phyloP scores from a whole-genome alignment of 768 basidiomycete genomes.

The Rubroboletus pulcherrimus region DNA sequence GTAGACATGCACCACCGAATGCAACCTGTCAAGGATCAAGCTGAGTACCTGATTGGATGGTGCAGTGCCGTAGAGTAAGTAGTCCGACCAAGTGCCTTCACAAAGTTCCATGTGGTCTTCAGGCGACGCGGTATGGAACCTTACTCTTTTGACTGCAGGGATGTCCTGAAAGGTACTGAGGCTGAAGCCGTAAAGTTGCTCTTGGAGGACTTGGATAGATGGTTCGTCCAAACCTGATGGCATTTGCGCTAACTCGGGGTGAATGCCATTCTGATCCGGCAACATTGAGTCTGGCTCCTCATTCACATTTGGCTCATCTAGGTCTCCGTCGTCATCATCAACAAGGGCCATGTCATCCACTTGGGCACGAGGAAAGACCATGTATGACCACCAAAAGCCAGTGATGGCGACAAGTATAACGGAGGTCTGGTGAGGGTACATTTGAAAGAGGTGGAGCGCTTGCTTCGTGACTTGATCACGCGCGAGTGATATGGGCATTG shows the following conservation, averaged over 20 bases:
- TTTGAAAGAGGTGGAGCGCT: too few species aligned
- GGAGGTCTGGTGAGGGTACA: too few species aligned
- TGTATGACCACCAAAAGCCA: too few species aligned
- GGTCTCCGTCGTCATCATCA: too few species aligned
- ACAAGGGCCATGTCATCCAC: too few species aligned
- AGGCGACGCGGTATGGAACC: neutral
- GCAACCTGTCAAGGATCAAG: neutral
- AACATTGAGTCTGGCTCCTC: too few species aligned
- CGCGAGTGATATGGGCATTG: too few species aligned
- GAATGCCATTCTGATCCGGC: neutral
- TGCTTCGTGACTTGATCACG: too few species aligned
- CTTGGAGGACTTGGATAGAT: neutral
- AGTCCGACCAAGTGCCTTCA: neutral
- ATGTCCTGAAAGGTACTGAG: neutral
- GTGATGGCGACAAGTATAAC: too few species aligned
- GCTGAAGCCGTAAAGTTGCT: neutral
- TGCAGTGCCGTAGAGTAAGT: neutral
- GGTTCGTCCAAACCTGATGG: neutral
- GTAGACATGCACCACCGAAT: neutral
- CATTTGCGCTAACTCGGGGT: neutral
- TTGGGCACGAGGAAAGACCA: too few species aligned
- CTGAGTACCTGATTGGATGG: neutral
- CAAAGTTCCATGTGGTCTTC: neutral
- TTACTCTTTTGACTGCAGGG: neutral
- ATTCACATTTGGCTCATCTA: too few species aligned